Evolutionary conservation across 495 filamentous ascomycete genomes (phyloP).

Genomic region (Durotheca rogersii): DNA sequence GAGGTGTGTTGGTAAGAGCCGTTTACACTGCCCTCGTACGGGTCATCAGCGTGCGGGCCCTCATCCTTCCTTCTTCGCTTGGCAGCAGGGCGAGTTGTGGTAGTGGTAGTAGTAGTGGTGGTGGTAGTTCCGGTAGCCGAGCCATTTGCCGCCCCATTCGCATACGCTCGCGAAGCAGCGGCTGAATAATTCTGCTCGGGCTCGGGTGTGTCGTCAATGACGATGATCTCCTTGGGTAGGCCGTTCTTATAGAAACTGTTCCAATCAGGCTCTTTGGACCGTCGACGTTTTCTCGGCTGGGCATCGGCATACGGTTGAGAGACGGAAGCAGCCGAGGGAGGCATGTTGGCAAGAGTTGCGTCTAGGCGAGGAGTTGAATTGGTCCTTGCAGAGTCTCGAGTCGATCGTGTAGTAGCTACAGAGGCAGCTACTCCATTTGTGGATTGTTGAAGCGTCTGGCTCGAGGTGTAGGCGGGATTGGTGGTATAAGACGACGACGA

Average conservation of each 20-base stretch:
- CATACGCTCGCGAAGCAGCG: conserved; percentile 32
- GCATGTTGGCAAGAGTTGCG: conserved; percentile 39
- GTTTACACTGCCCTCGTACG: conserved; percentile 67
- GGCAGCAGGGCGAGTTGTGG: conserved; percentile 38
- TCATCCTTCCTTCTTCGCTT: conserved; percentile 55
- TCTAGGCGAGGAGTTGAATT: conserved; percentile 35
- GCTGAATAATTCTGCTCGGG: conserved; percentile 46
- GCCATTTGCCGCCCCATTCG: conserved; percentile 34
- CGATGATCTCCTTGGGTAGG: conserved; percentile 87
- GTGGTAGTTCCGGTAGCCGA: conserved; percentile 12
- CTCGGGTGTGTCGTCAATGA: conserved; percentile 89
- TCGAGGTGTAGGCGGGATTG: conserved; percentile 24
- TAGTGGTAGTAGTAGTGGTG: conserved; percentile 1
- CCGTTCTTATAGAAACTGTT: conserved; percentile 89
- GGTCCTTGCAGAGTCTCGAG: conserved; percentile 35
- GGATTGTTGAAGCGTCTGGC: conserved; percentile 18
- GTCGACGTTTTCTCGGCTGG: conserved; percentile 54
- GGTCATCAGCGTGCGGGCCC: conserved; percentile 37
- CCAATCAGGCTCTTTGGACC: conserved; percentile 78
- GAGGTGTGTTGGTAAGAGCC: conserved; percentile 67
- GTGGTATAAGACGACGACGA: conserved; percentile 36
- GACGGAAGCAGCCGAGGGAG: conserved; percentile 35
- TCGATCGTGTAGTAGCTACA: conserved; percentile 34
- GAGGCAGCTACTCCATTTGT: conserved; percentile 44
- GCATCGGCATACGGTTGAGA: conserved; percentile 27